Percentiles rank a stretch among this genome's conserved stretches.
phyloP scores from a whole-genome alignment of 106 monocot species.

The Dioscorea alata region DNA sequence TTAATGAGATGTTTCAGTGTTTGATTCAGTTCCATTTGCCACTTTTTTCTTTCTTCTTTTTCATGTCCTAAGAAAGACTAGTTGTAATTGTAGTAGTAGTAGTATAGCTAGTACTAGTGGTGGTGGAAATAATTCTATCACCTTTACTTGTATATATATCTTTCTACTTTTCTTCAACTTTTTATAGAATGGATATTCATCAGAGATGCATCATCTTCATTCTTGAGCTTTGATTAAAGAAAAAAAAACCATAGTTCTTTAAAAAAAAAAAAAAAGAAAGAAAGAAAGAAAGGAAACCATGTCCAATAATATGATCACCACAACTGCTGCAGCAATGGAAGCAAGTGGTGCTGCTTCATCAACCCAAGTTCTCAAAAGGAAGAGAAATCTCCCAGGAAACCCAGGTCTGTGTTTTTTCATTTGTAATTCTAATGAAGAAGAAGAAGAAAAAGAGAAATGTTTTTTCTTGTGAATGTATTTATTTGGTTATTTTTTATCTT shows the following conservation, averaged over 20 bases:
- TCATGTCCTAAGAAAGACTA: neutral
- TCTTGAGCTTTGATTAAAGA: neutral
- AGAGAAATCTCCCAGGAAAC: conserved; percentile 60
- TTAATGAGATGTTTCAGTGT: neutral
- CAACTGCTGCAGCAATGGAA: conserved; percentile 19
- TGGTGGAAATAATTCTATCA: too few relatives aligned
- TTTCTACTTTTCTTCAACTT: too few relatives aligned
- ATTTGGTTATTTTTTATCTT: neutral
- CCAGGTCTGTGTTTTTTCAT: conserved; percentile 31
- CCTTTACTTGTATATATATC: too few relatives aligned
- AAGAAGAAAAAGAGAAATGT: too few relatives aligned
- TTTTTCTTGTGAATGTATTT: too few relatives aligned
- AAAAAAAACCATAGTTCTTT: neutral
- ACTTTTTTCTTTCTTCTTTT: neutral
- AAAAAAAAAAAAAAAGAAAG: neutral
- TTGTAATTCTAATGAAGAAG: neutral
- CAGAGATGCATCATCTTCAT: neutral
- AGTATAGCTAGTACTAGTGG: too few relatives aligned
- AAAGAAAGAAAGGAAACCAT: conserved; percentile 13
- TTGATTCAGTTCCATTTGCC: neutral
- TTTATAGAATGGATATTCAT: too few relatives aligned
- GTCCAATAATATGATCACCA: conserved; percentile 9
- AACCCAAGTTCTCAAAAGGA: conserved; percentile 23
- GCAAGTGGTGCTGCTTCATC: conserved; percentile 4
- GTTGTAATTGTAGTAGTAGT: too few relatives aligned